Evolutionary conservation across 805 yeast species (phyloP).

Genomic region (Yueomyces sp.): DNA sequence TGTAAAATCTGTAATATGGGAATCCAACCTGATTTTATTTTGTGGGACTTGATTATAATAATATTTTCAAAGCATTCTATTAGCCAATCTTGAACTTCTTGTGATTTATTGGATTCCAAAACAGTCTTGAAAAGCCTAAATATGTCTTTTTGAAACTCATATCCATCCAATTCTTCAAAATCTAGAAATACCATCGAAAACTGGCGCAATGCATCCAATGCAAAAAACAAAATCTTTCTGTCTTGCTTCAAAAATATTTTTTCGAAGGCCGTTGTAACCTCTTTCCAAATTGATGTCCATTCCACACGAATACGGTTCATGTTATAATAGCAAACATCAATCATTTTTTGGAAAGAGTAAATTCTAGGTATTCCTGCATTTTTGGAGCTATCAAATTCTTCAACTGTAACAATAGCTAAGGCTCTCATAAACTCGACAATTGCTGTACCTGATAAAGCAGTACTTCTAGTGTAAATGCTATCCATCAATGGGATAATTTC

Average conservation of each 20-base stretch:
- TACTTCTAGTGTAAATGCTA: constrained; percentile 72
- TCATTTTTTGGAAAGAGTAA: constrained; percentile 87
- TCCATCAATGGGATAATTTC: constrained; percentile 73
- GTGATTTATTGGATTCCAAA: constrained; percentile 48
- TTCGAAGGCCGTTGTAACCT: constrained; percentile 82
- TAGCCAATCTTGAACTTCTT: constrained; percentile 75
- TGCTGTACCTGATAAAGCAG: constrained; percentile 66
- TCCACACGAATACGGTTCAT: constrained; percentile 93
- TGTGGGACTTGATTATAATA: constrained; percentile 58
- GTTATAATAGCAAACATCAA: constrained; percentile 94
- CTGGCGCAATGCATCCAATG: constrained; percentile 88
- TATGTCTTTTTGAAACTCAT: constrained; percentile 90
- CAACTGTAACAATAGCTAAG: constrained; percentile 70
- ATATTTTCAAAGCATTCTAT: constrained; percentile 81
- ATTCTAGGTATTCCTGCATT: constrained; percentile 74
- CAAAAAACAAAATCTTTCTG: constrained; percentile 68
- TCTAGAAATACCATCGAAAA: constrained; percentile 84
- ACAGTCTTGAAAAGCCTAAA: constrained; percentile 80
- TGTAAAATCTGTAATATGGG: constrained; percentile 71
- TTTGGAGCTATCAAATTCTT: constrained; percentile 83
- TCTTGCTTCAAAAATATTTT: constrained; percentile 73
- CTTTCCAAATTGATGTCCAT: constrained; percentile 92
- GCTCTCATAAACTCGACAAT: constrained; percentile 82
- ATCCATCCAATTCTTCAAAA: constrained; percentile 87
- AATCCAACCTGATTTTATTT: constrained; percentile 89